phyloP scores from a whole-genome alignment of 257 asterid species.

The Lavandula angustifolia region DNA sequence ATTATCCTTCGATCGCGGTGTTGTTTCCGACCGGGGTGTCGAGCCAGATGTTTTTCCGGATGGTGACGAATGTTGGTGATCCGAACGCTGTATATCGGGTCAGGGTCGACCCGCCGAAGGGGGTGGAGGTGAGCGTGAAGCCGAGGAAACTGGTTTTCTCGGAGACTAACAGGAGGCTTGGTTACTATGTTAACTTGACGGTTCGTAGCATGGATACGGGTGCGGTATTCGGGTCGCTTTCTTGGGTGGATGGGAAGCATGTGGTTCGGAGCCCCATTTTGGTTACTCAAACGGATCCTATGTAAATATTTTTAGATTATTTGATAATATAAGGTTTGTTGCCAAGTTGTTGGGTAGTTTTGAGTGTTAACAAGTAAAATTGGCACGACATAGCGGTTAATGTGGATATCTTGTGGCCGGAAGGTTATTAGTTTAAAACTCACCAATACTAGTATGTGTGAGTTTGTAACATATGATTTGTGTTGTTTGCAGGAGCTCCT shows the following conservation, averaged over 20 bases:
- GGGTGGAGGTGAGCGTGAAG: constrained; percentile 60
- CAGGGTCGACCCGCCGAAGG: constrained; percentile 63
- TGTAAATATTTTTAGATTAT: constrained; percentile 27
- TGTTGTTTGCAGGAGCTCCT: no score
- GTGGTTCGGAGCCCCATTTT: constrained; percentile 79
- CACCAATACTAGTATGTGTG: no score
- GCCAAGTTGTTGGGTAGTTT: no score
- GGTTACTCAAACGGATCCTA: constrained; percentile 61
- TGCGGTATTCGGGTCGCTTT: constrained; percentile 68
- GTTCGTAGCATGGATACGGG: constrained; percentile 57
- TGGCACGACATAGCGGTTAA: no score
- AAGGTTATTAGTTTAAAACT: no score
- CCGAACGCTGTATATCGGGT: constrained; percentile 43
- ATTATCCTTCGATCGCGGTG: constrained; percentile 72
- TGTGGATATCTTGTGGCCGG: no score
- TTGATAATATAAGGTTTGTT: no score
- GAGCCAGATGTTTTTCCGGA: constrained; percentile 62
- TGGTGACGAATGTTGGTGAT: constrained; percentile 74
- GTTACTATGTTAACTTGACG: constrained; percentile 59
- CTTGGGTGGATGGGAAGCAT: constrained; percentile 76
- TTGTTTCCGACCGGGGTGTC: constrained; percentile 45
- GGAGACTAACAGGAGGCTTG: constrained; percentile 48
- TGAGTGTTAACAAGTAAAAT: no score
- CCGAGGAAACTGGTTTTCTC: constrained; percentile 63
- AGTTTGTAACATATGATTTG: no score